A percentile compares a stretch with the other conserved stretches of the same genome.
phyloP scores from a whole-genome alignment of 108 stramenopile species.

The Cyclotella distinguenda region DNA sequence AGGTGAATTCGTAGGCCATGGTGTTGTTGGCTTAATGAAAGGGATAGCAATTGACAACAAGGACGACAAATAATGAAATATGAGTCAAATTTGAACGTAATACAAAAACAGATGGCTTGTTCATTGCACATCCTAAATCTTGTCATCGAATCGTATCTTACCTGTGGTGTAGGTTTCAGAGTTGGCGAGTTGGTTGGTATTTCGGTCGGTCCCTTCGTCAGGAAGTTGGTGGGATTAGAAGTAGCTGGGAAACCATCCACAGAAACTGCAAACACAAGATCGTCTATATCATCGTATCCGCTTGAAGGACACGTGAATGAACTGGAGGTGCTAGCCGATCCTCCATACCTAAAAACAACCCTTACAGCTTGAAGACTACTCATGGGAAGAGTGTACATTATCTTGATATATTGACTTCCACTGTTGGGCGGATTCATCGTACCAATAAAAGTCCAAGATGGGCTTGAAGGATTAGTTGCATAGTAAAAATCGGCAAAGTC shows the following conservation, averaged over 20 bases:
- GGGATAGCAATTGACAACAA: no score
- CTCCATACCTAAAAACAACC: slow-evolving; percentile 16
- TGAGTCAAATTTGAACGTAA: no score
- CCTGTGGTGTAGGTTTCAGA: background rate
- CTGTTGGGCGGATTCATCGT: slow-evolving; percentile 1
- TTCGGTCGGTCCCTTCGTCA: background rate
- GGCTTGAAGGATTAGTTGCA: slow-evolving; percentile 23
- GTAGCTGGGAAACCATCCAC: background rate
- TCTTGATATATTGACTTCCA: slow-evolving; percentile 5
- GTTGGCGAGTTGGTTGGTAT: background rate
- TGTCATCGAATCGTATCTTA: no score
- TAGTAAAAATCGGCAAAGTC: slow-evolving; percentile 29
- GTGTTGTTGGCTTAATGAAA: background rate
- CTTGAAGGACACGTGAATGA: slow-evolving; percentile 18
- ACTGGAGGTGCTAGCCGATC: background rate
- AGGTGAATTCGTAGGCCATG: background rate
- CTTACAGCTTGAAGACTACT: slow-evolving; percentile 24
- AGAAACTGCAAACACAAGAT: slow-evolving; percentile 7
- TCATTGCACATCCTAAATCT: no score
- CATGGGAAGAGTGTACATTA: slow-evolving; percentile 9
- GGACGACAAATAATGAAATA: no score
- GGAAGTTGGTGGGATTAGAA: background rate
- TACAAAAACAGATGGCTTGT: no score
- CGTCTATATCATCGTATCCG: slow-evolving; percentile 15
- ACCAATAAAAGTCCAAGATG: slow-evolving; percentile 21